phyloP scores from a whole-genome alignment of 176 grass and related monocot species.

The Avena atlantica region DNA sequence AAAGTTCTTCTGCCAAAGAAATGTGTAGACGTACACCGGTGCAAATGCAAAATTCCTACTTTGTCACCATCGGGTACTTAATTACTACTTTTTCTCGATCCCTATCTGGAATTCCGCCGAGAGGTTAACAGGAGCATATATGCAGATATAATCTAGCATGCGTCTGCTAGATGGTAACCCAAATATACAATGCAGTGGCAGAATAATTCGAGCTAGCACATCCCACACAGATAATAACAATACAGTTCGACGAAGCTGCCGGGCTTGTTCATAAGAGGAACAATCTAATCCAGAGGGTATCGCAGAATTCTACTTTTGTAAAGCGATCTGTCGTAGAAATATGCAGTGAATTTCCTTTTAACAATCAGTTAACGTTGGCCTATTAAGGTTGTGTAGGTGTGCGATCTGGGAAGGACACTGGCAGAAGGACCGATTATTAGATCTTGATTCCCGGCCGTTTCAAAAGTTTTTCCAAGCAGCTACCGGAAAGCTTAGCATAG shows the following conservation, averaged over 20 bases:
- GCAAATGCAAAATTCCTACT: not conserved
- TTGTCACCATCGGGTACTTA: not conserved
- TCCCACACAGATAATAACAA: not conserved
- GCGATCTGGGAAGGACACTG: conserved; percentile 33
- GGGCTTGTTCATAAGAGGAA: not conserved
- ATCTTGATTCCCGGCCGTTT: conserved; percentile 34
- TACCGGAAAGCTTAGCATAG: not conserved
- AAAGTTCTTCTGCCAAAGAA: no score
- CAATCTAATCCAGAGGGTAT: conserved; percentile 30
- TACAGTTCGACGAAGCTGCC: conserved; percentile 27
- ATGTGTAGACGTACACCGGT: no score
- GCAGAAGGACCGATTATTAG: not conserved
- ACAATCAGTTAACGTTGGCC: not conserved
- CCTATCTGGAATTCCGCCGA: conserved; percentile 1
- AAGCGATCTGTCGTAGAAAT: conserved; percentile 37
- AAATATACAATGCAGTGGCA: not conserved
- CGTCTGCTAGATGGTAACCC: not conserved
- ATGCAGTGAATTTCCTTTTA: conserved; percentile 19
- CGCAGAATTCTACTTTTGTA: conserved; percentile 3
- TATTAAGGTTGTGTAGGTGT: conserved; percentile 27
- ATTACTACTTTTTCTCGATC: not conserved
- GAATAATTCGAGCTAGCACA: conserved; percentile 30
- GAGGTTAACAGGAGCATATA: conserved; percentile 14
- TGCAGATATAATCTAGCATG: not conserved
- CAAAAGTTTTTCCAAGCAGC: conserved; percentile 17